phyloP scores from a whole-genome alignment of 2,329 filamentous ascomycete species.

The Curvularia verruculosa region DNA sequence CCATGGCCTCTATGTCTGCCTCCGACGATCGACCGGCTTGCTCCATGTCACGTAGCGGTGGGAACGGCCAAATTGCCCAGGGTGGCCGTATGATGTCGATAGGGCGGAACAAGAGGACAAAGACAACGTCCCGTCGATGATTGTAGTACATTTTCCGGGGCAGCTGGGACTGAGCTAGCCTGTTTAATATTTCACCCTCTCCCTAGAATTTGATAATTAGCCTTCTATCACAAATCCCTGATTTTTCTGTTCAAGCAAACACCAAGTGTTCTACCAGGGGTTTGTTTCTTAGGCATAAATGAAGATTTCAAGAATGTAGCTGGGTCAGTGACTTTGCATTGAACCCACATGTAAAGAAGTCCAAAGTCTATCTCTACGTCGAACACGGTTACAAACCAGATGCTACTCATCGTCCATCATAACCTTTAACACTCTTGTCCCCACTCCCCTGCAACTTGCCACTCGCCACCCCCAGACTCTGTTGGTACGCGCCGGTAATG shows the following conservation, averaged over 20 bases:
- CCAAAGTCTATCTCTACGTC: no score
- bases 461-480: conserved; percentile 44
- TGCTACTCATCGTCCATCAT: conserved; percentile 24
- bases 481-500: conserved; percentile 51
- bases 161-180: background rate
- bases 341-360: background rate
- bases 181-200: background rate
- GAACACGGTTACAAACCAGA: background rate
- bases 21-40: conserved; percentile 76
- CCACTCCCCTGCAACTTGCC: conserved; percentile 25
- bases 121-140: conserved; percentile 18
- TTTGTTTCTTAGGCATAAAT: no score
- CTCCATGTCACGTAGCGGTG: conserved; percentile 81
- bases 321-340: background rate
- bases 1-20: conserved; percentile 85
- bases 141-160: background rate
- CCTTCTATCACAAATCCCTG: background rate
- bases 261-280: background rate
- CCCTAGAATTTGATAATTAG: background rate
- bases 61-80: conserved; percentile 59
- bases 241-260: background rate
- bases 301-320: background rate
- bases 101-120: conserved; percentile 40
- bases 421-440: conserved; percentile 25
- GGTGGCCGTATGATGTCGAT: conserved; percentile 59